Percentiles rank a stretch among this genome's conserved stretches.
These are phyloP conservation scores for Kurtzmaniella quercitrusa DNA, from an alignment of 1,139 yeast genomes.

Conservation along the genomic window DNA sequence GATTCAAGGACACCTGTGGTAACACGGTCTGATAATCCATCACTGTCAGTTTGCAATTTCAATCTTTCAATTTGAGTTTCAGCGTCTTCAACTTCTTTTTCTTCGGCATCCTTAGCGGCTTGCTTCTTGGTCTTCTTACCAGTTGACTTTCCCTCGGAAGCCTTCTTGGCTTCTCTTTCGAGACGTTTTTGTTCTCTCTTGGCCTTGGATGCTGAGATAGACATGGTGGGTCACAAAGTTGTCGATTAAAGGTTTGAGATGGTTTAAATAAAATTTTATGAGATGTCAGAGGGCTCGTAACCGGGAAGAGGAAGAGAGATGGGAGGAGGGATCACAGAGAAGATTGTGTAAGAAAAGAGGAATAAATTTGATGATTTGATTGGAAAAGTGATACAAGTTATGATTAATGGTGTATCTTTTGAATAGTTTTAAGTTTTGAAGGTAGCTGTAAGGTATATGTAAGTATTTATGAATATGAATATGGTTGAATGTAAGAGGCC, in stretches of 20 bases:
- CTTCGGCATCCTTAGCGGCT: slow-evolving; percentile 54
- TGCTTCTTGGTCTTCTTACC: slow-evolving; percentile 56
- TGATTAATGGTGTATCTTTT: too few relatives aligned
- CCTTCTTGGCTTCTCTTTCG: slow-evolving; percentile 59
- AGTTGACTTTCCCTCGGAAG: slow-evolving; percentile 65
- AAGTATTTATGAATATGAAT: too few relatives aligned
- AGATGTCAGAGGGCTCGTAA: slow-evolving; percentile 4
- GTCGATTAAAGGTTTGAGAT: slow-evolving; percentile 2
- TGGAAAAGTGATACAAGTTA: too few relatives aligned
- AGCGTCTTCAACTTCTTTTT: slow-evolving; percentile 56
- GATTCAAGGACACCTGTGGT: slow-evolving; percentile 96
- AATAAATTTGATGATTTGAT: not conserved
- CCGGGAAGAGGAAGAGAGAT: slow-evolving; percentile 5
- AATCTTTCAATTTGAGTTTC: slow-evolving; percentile 78
- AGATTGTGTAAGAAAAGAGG: not conserved
- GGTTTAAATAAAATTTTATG: slow-evolving; percentile 3
- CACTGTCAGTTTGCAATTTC: slow-evolving; percentile 88
- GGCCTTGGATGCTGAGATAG: slow-evolving; percentile 87
- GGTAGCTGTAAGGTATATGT: too few relatives aligned
- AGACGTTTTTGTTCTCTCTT: slow-evolving; percentile 88
- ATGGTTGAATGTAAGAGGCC: too few relatives aligned
- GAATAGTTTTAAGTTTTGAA: too few relatives aligned
- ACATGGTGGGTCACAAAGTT: slow-evolving; percentile 33
- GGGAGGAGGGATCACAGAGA: slow-evolving; percentile 3
- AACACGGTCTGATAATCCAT: slow-evolving; percentile 95